A percentile compares a stretch with the other conserved stretches of the same genome.
Conservation (phyloP, 2,329 filamentous ascomycete species). For the Claviceps paspali region DNA sequence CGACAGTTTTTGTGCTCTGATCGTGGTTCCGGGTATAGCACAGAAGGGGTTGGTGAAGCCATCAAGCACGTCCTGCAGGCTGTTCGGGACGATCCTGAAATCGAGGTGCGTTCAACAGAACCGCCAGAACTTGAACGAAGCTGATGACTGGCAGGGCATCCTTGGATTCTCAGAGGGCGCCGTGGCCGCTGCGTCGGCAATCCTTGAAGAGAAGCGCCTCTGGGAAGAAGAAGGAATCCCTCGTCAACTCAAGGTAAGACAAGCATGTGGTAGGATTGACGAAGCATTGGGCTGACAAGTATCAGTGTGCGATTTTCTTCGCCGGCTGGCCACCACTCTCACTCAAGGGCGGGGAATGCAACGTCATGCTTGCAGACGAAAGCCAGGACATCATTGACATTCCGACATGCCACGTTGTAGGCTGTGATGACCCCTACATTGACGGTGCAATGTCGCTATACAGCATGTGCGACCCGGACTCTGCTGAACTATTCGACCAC, state of each 20-base stretch:
- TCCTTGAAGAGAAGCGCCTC: slow-evolving; percentile 33
- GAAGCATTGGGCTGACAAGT: not conserved
- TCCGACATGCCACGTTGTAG: slow-evolving; percentile 37
- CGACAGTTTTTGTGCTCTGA: slow-evolving; percentile 26
- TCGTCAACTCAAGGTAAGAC: slow-evolving; percentile 20
- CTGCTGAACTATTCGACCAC: slow-evolving; percentile 46
- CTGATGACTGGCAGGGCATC: slow-evolving; percentile 24
- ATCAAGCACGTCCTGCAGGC: slow-evolving; percentile 25
- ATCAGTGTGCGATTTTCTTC: slow-evolving; percentile 33
- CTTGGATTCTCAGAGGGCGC: slow-evolving; percentile 48
- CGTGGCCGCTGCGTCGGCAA: slow-evolving; percentile 34
- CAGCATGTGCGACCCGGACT: slow-evolving; percentile 45
- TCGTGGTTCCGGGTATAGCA: not conserved
- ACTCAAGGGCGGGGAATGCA: slow-evolving; percentile 20
- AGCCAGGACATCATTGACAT: slow-evolving; percentile 33
- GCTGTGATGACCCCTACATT: slow-evolving; percentile 43
- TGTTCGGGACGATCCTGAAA: slow-evolving; percentile 15
- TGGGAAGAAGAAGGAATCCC: slow-evolving; percentile 15
- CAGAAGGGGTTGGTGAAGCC: slow-evolving; percentile 6
- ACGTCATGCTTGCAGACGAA: slow-evolving; percentile 32
- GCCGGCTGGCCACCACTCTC: slow-evolving; percentile 38
- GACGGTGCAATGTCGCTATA: slow-evolving; percentile 45
- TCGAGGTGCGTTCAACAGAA: slow-evolving; percentile 11
- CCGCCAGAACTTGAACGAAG: not conserved
- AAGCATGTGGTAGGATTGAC: slow-evolving; percentile 2